Percentiles rank a stretch among this genome's conserved stretches.
phyloP scores from a whole-genome alignment of 768 basidiomycete species.

The Fistulinella prunicolor region DNA sequence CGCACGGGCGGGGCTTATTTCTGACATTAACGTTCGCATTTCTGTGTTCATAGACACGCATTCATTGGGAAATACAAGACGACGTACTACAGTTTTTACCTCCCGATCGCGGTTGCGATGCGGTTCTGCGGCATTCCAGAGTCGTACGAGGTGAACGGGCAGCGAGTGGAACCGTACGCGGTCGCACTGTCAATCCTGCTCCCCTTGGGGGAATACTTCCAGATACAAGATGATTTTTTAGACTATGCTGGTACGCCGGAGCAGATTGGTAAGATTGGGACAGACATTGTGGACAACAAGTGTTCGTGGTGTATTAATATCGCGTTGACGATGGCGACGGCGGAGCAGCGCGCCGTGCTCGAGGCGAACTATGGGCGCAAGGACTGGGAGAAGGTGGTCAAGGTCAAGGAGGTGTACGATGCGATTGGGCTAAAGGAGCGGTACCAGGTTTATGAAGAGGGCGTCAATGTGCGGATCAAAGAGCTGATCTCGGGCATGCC shows the following conservation, averaged over 20 bases:
- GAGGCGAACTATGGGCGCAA: slow-evolving; percentile 69
- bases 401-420: slow-evolving; percentile 71
- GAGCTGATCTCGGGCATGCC: slow-evolving; percentile 70
- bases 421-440: slow-evolving; percentile 58
- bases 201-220: slow-evolving; percentile 97
- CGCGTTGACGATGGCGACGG: slow-evolving; percentile 59
- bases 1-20: too few species aligned
- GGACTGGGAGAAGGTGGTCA: slow-evolving; percentile 43
- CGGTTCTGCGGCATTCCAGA: slow-evolving; percentile 65
- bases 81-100: slow-evolving; percentile 97
- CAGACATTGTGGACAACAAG: slow-evolving; percentile 98
- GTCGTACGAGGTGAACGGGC: slow-evolving; percentile 39
- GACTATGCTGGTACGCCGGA: slow-evolving; percentile 90
- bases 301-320: slow-evolving; percentile 96
- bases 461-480: slow-evolving; percentile 62
- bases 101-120: slow-evolving; percentile 95
- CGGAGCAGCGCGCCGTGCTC: slow-evolving; percentile 56
- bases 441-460: slow-evolving; percentile 80
- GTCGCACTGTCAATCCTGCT: slow-evolving; percentile 78
- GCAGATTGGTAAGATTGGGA: slow-evolving; percentile 94
- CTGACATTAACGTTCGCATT: too few species aligned
- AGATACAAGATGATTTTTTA: slow-evolving; percentile 96
- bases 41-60: slow-evolving; percentile 59
- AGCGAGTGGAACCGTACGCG: slow-evolving; percentile 59
- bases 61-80: slow-evolving; percentile 98